A percentile compares a stretch with the other conserved stretches of the same genome.
Evolutionary conservation across 352 stramenopile species (phyloP).

Genomic region (Stephanocyclus meneghinianus): DNA sequence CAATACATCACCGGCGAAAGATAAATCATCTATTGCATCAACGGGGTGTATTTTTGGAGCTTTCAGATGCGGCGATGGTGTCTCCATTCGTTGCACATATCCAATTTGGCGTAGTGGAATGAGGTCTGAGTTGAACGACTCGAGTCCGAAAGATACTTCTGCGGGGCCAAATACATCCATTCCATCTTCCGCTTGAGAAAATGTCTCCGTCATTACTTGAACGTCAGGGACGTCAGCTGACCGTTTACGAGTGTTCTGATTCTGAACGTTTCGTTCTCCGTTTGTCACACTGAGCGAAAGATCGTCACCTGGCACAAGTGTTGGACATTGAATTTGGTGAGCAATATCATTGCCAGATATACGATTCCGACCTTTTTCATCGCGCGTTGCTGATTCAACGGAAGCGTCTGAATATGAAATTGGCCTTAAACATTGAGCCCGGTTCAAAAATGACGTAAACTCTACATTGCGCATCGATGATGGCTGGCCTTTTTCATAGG

Average conservation of each 20-base stretch:
- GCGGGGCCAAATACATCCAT: background rate
- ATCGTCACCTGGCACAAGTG: too few relatives aligned
- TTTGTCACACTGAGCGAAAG: too few relatives aligned
- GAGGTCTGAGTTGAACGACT: conserved; percentile 2
- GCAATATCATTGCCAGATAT: too few relatives aligned
- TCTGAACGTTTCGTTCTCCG: too few relatives aligned
- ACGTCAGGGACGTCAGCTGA: background rate
- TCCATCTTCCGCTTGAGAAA: background rate
- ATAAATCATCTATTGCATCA: background rate
- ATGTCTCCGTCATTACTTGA: background rate
- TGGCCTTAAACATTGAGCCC: background rate
- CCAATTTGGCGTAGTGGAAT: conserved; percentile 14
- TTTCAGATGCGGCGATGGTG: background rate
- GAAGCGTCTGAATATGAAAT: too few relatives aligned
- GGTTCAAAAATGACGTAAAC: background rate
- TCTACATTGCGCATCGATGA: background rate
- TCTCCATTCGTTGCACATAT: conserved; percentile 14
- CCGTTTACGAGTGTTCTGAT: too few relatives aligned
- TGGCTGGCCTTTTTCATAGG: background rate
- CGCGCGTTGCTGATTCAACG: too few relatives aligned
- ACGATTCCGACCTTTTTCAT: too few relatives aligned
- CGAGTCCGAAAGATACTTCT: background rate
- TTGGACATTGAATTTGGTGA: too few relatives aligned
- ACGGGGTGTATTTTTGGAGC: background rate
- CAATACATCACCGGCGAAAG: background rate